phyloP scores from a whole-genome alignment of 202 grass and related monocot species.

The Zizania palustris region DNA sequence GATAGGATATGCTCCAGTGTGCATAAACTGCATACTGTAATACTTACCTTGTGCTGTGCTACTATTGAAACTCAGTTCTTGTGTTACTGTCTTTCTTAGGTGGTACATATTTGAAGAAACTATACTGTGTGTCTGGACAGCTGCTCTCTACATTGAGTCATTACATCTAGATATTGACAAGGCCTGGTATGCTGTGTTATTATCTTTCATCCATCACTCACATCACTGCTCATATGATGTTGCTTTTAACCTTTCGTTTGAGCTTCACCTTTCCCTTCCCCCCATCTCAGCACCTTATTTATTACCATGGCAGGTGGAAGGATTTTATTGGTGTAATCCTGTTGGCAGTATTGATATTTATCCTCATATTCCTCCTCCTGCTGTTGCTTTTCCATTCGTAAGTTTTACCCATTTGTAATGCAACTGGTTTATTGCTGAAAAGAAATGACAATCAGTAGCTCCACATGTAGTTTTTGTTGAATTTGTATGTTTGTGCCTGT shows the following conservation, averaged over 20 bases:
- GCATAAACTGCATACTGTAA: neutral
- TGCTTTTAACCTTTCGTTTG: constrained; percentile 40
- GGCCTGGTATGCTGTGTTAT: constrained; percentile 67
- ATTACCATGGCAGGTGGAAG: constrained; percentile 74
- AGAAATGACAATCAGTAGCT: constrained; percentile 17
- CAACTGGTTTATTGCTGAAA: constrained; percentile 6
- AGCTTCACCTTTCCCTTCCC: constrained; percentile 11
- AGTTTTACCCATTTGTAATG: constrained; percentile 34
- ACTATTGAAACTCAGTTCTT: constrained; percentile 4
- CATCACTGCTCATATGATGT: neutral
- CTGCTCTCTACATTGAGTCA: constrained; percentile 70
- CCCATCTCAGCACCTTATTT: constrained; percentile 37
- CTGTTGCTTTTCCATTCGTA: constrained; percentile 82
- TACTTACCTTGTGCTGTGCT: neutral
- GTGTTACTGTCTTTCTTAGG: constrained; percentile 53
- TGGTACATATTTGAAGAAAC: constrained; percentile 97
- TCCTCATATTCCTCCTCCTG: constrained; percentile 77
- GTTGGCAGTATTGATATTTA: constrained; percentile 75
- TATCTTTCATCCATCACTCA: constrained; percentile 30
- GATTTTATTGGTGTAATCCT: constrained; percentile 77
- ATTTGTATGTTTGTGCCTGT: neutral
- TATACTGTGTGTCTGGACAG: constrained; percentile 80
- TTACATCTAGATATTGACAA: constrained; percentile 59
- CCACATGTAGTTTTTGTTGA: constrained; percentile 11
- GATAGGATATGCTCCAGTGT: neutral